Evolutionary conservation across 2,329 filamentous ascomycete species (phyloP), one percentile per base, ranked within the genome.

Genomic region (Paraphaeosphaeria minitans): DNA sequence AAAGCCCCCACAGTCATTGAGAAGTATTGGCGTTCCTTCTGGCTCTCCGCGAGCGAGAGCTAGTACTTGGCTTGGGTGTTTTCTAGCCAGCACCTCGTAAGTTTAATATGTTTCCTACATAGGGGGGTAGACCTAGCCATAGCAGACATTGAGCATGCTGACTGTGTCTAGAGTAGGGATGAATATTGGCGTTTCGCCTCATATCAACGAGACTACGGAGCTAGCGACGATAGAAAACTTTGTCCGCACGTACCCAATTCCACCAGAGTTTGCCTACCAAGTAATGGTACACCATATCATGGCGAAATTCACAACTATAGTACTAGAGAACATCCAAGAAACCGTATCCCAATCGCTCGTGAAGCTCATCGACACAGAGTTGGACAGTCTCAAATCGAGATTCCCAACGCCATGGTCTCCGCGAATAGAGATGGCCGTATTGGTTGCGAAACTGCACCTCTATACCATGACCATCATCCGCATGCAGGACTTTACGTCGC

Each of bases 11-110:
- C 63, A 59, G 3, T 65, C 65, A 3, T 49, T 66, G 8, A 55
- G 59, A 27, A 67, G 60, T 55, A 65, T 67, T 39, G 62, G 62
- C 12, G 61, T 66, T 1, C 45, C 56, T 37, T 55, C 66, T 10
- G 65, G 61, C 9, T 58, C 58, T 39, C 43, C 59, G 16, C 60
- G 55, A 24, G 58, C 63, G 9, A 66, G 66, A 56, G 63, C 60
- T 2, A 60, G 52, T 24, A 65, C 67, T 33, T 70, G 66, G 67
- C 55, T 70, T 2, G 65, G 64, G 37, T 68, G 65, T 46, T 70
- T 70, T 37, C 45, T 64, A 7, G 55, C 58, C 13, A 64, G 56
- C 43, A 65, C 63, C 43, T 53, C 60, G 67, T 70, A 60, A 56
- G 66, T 58, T 10, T 35, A 3, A 29, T 27, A 12, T 9, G 27